Conservation (phyloP, 2,329 filamentous ascomycete genomes). For the Hypoxylon sp. region DNA sequence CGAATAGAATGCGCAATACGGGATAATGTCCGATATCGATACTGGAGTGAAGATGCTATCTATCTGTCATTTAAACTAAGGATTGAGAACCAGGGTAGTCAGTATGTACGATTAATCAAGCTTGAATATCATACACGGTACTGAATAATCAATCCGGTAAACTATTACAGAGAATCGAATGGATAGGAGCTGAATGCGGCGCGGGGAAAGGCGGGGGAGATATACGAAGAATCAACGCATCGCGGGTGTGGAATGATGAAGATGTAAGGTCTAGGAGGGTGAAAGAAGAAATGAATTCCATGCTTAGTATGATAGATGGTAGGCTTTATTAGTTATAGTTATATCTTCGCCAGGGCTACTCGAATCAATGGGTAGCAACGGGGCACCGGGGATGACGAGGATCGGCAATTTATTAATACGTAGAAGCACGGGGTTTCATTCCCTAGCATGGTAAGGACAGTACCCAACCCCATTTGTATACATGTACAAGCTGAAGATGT, state of each 20-base stretch:
- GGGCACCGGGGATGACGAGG: slow-evolving; percentile 23
- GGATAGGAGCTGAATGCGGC: slow-evolving; percentile 20
- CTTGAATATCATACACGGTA: slow-evolving; percentile 12
- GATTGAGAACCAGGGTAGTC: slow-evolving; percentile 2
- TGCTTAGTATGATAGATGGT: slow-evolving; percentile 13
- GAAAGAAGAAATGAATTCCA: slow-evolving; percentile 10
- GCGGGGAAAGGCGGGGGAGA: slow-evolving; percentile 20
- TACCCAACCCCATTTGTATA: slow-evolving; percentile 15
- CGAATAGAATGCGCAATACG: slow-evolving; percentile 14
- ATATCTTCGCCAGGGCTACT: slow-evolving; percentile 11
- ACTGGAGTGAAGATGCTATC: background rate
- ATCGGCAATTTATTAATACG: slow-evolving; percentile 43
- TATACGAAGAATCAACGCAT: slow-evolving; percentile 25
- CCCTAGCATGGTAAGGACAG: slow-evolving; percentile 14
- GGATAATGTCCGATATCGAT: slow-evolving; percentile 5
- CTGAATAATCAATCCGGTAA: slow-evolving; percentile 9
- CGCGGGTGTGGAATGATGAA: slow-evolving; percentile 21
- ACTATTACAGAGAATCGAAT: slow-evolving; percentile 2
- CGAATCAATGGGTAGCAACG: slow-evolving; percentile 16
- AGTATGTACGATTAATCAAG: slow-evolving; percentile 8
- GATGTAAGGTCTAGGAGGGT: slow-evolving; percentile 11
- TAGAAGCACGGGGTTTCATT: slow-evolving; percentile 27
- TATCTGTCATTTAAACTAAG: background rate
- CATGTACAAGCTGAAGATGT: slow-evolving; percentile 14
- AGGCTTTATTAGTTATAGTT: slow-evolving; percentile 26